Base-by-base conservation (phyloP, 2,329 filamentous ascomycete species). In the Aureobasidium sp. region DNA sequence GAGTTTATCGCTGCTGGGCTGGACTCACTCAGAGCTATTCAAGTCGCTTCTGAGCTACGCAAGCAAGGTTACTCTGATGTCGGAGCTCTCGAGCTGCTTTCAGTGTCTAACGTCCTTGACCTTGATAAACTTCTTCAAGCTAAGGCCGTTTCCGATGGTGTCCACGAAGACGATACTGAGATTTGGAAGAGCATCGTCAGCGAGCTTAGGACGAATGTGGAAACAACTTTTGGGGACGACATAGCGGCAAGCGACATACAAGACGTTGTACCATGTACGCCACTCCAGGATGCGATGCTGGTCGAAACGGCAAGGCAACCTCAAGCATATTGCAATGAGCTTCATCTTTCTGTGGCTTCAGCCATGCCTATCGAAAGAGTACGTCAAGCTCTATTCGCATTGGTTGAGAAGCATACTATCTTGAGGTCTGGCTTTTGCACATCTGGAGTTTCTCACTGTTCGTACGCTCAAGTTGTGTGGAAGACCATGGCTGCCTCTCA, bases 211-310 rank as follows among this genome's bases (percentile, higher is more conserved):
- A 17, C 36, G 17, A 42, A 22, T 1, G 42, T 65, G 20, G 20
- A 53, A 22, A 47, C 55, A 27, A 41, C 53, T 4, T 17, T 53
- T 6, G 27, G 34, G 22, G 29, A 44, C 7, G 14, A 27, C 9
- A 20, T 17, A 14, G n/a, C 36, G 11, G n/a, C 41, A n/a, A 37
- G n/a, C 8, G 59, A 68, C 4, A 53, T 74, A 22, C 70, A 76
- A 20, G 74, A 76, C 29, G 72, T 84, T 5, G 69, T 82, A 20
- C 80, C 81, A 5, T 94, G 90, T 71, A 92, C 87, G 4, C 81
- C 86, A 15, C 78, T 94, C 11, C 92, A 97, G 68, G 77, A 82
- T 20, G 86, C 90, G 1, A 95, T 96, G 90, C 79, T 96, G 17
- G 79, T 84, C 0, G 90, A 96, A 74, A 92, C 90, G 0, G 73